Conservation (phyloP, 148 eudicot species). For the Polygonum maritimum region DNA sequence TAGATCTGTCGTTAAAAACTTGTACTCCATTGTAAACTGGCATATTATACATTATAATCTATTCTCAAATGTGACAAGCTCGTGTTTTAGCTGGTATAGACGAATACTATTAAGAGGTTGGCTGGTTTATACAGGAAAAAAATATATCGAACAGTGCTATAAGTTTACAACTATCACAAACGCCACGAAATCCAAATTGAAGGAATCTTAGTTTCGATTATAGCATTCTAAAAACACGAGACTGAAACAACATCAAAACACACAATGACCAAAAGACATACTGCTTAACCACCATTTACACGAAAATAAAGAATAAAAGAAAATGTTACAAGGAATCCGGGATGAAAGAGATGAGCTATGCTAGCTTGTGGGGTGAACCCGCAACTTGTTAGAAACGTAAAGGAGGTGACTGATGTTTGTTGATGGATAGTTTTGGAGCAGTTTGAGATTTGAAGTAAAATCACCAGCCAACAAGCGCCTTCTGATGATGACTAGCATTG, state of each 20-base stretch:
- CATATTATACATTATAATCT: neutral
- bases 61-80: neutral
- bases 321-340: neutral
- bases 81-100: neutral
- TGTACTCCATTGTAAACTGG: neutral
- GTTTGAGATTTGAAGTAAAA: constrained; percentile 88
- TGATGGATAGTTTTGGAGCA: constrained; percentile 81
- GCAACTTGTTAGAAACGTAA: constrained; percentile 87
- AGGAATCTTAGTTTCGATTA: neutral
- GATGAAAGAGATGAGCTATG: neutral
- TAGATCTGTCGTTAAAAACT: neutral
- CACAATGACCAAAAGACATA: neutral
- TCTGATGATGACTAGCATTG: constrained; percentile 82
- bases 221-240: neutral
- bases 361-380: constrained; percentile 44
- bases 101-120: too few relatives aligned
- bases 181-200: neutral
- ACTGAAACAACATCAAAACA: neutral
- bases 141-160: neutral
- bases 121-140: neutral
- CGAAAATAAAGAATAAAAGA: neutral
- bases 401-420: constrained; percentile 85
- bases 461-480: constrained; percentile 95
- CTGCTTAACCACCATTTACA: constrained; percentile 1
- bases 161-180: neutral